phyloP scores from a whole-genome alignment of 2,329 filamentous ascomycete genomes.

The Colletotrichum sp. region DNA sequence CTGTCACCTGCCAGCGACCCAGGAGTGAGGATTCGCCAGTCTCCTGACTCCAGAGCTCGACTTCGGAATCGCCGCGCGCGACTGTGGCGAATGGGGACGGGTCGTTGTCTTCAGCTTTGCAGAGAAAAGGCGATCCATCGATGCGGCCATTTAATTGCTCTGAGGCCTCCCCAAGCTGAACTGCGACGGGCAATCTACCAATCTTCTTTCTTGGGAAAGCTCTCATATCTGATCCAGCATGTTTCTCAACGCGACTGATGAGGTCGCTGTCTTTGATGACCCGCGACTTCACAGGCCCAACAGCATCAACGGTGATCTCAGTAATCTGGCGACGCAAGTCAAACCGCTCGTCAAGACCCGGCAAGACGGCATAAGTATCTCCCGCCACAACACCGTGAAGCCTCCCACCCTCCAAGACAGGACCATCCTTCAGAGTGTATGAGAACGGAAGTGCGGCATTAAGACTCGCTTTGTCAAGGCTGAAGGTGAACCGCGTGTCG shows the following conservation, averaged over 20 bases:
- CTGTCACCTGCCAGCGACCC: neutral
- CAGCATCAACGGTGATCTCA: accelerated
- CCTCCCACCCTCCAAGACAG: neutral
- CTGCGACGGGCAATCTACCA: neutral
- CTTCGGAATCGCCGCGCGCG: accelerated
- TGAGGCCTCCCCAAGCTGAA: neutral
- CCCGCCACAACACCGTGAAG: neutral
- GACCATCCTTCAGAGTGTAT: neutral
- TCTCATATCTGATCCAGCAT: neutral
- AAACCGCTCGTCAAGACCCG: neutral
- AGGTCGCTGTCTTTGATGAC: neutral
- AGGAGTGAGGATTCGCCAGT: neutral
- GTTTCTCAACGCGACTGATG: neutral
- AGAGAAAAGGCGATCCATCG: neutral
- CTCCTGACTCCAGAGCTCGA: neutral
- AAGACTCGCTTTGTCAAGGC: neutral
- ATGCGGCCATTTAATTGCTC: neutral
- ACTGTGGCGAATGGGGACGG: neutral
- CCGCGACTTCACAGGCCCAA: neutral
- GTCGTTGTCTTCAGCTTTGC: neutral
- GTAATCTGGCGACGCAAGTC: neutral
- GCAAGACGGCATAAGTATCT: neutral
- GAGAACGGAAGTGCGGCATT: neutral
- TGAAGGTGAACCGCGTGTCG: neutral
- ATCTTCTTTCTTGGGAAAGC: neutral